These are phyloP conservation scores for Trifolium repens DNA, from an alignment of 306 rosid species.

Conservation along the genomic window DNA sequence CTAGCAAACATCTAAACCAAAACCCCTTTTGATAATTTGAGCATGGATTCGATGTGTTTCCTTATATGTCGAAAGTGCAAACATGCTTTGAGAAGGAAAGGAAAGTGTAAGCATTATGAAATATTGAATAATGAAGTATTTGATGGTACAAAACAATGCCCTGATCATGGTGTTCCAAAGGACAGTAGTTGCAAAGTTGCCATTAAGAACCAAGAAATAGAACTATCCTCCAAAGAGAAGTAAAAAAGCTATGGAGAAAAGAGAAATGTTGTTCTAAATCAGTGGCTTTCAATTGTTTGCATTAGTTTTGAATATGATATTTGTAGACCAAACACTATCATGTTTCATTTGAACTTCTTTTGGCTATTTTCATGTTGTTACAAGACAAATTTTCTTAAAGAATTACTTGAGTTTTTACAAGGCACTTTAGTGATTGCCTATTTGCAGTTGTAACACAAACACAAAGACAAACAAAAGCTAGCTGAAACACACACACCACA, in stretches of 20 bases:
- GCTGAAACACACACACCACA: neutral
- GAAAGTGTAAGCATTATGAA: slow-evolving; percentile 67
- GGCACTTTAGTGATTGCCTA: slow-evolving; percentile 4
- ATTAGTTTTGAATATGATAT: slow-evolving; percentile 46
- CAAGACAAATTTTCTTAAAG: neutral
- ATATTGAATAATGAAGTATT: slow-evolving; percentile 56
- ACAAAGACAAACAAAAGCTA: neutral
- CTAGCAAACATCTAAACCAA: slow-evolving; percentile 47
- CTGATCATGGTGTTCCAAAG: slow-evolving; percentile 71
- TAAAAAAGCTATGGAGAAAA: slow-evolving; percentile 19
- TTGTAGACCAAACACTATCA: slow-evolving; percentile 36
- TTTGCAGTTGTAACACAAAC: slow-evolving; percentile 14
- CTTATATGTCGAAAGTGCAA: slow-evolving; percentile 50
- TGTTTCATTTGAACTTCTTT: slow-evolving; percentile 7
- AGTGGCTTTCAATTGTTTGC: slow-evolving; percentile 42
- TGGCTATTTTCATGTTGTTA: slow-evolving; percentile 32
- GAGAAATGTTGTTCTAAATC: slow-evolving; percentile 11
- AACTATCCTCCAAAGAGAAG: slow-evolving; percentile 20
- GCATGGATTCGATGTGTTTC: slow-evolving; percentile 64
- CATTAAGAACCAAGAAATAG: slow-evolving; percentile 13
- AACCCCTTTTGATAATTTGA: slow-evolving; percentile 62
- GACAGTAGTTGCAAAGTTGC: slow-evolving; percentile 46
- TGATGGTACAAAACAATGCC: slow-evolving; percentile 60
- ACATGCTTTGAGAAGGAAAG: slow-evolving; percentile 80
- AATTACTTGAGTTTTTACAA: neutral